phyloP scores from a whole-genome alignment of 2,329 filamentous ascomycete genomes.

The Ophiostoma ulmi region DNA sequence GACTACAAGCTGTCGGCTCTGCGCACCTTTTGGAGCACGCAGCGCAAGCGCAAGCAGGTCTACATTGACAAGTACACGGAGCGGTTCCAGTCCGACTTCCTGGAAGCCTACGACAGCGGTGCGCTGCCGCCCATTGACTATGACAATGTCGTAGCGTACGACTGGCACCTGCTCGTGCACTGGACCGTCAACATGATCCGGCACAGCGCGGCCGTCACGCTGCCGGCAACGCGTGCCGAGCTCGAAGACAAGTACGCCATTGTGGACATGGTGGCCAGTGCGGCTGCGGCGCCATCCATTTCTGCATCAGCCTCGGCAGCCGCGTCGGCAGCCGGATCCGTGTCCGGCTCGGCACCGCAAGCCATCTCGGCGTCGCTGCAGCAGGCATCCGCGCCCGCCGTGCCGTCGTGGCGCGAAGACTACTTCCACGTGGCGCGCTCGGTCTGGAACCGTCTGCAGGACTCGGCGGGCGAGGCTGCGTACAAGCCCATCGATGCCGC shows the following conservation, averaged over 20 bases:
- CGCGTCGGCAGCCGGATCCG: not conserved
- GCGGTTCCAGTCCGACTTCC: constrained; percentile 61
- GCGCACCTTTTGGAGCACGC: constrained; percentile 50
- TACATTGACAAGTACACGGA: constrained; percentile 54
- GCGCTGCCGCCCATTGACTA: constrained; percentile 60
- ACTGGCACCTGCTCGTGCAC: constrained; percentile 61
- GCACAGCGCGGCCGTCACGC: constrained; percentile 42
- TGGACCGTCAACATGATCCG: constrained; percentile 58
- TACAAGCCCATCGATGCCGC: constrained; percentile 33
- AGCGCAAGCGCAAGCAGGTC: constrained; percentile 47
- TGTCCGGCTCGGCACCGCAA: not conserved
- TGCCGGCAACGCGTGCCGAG: constrained; percentile 45
- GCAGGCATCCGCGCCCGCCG: constrained; percentile 13
- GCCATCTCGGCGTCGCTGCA: constrained; percentile 27
- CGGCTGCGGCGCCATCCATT: constrained; percentile 19
- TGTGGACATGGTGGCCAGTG: constrained; percentile 28
- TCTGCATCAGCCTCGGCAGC: constrained; percentile 18
- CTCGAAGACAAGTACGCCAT: constrained; percentile 42
- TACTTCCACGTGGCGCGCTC: constrained; percentile 52
- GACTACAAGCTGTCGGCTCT: constrained; percentile 47
- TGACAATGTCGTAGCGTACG: constrained; percentile 57
- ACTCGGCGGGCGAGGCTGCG: constrained; percentile 46
- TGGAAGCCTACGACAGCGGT: constrained; percentile 59
- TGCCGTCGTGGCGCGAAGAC: constrained; percentile 50
- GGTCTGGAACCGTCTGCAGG: constrained; percentile 54